phyloP scores from a whole-genome alignment of 1,139 yeast genomes.

The Candida labiduridarum region DNA sequence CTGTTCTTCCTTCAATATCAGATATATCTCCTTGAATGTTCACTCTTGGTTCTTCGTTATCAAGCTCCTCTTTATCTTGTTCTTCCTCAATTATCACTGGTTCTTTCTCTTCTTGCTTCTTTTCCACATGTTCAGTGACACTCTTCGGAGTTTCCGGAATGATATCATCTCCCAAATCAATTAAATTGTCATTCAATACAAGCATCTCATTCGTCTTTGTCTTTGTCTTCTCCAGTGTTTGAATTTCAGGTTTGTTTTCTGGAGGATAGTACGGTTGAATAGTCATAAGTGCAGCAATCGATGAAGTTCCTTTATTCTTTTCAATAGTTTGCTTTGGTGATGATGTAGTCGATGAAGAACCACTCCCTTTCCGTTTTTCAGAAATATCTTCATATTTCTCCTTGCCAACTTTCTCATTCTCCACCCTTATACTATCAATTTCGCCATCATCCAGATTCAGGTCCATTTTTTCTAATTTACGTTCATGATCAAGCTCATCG shows the following conservation, averaged over 20 bases:
- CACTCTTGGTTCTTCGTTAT: constrained; percentile 8
- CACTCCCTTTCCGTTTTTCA: background rate
- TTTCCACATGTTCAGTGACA: background rate
- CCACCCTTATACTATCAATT: background rate
- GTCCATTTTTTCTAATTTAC: constrained; percentile 12
- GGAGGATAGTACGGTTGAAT: constrained; percentile 17
- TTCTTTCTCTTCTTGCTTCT: background rate
- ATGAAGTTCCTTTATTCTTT: constrained; percentile 5
- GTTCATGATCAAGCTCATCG: constrained; percentile 6
- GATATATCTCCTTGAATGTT: constrained; percentile 7
- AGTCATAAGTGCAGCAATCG: constrained; percentile 14
- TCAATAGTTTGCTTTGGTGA: constrained; percentile 11
- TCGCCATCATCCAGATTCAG: constrained; percentile 10
- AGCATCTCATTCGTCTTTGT: background rate
- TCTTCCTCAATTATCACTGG: background rate
- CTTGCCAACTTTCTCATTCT: background rate
- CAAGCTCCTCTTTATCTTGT: too few relatives aligned
- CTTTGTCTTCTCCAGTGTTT: background rate
- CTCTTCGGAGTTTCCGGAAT: background rate
- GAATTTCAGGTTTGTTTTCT: constrained; percentile 1
- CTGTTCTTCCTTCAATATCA: constrained; percentile 4
- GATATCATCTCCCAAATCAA: constrained; percentile 8
- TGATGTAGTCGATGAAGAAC: constrained; percentile 3
- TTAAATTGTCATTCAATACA: constrained; percentile 6
- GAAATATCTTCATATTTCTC: background rate